These are phyloP conservation scores for Pisolithus tinctorius DNA, from an alignment of 768 basidiomycete species.

Conservation along the genomic window DNA sequence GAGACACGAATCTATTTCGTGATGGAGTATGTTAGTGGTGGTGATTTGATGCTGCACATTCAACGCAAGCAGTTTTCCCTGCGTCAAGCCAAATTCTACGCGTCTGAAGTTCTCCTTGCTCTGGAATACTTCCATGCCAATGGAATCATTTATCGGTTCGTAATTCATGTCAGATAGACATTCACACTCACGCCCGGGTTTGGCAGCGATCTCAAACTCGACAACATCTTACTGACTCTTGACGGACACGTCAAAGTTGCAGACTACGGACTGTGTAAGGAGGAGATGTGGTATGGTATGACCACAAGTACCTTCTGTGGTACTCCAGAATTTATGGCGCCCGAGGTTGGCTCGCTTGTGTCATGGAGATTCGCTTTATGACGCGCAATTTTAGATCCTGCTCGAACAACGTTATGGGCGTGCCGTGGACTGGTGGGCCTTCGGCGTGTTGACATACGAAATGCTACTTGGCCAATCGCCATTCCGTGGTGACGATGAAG, in stretches of 20 bases:
- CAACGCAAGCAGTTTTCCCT: slow-evolving; percentile 98
- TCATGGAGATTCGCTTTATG: slow-evolving; percentile 1
- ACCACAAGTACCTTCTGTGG: slow-evolving; percentile 99
- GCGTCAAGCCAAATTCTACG: slow-evolving; percentile 98
- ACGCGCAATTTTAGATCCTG: slow-evolving; percentile 61
- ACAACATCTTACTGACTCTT: slow-evolving; percentile 93
- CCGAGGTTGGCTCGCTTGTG: slow-evolving; percentile 60
- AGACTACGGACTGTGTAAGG: slow-evolving; percentile 98
- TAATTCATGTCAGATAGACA: slow-evolving; percentile 1
- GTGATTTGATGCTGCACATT: slow-evolving; percentile 98
- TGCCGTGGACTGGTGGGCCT: slow-evolving; percentile 99
- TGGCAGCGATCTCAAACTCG: slow-evolving; percentile 87
- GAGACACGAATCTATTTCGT: slow-evolving; percentile 99
- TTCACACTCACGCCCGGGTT: background rate
- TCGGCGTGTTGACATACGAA: slow-evolving; percentile 97
- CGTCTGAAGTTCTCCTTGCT: slow-evolving; percentile 91
- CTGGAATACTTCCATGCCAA: slow-evolving; percentile 97
- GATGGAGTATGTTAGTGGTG: slow-evolving; percentile 99
- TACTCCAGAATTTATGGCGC: slow-evolving; percentile 99
- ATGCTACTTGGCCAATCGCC: slow-evolving; percentile 99
- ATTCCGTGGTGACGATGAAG: slow-evolving; percentile 98
- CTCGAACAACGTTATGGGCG: slow-evolving; percentile 99
- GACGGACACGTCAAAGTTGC: slow-evolving; percentile 99
- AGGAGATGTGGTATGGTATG: slow-evolving; percentile 95
- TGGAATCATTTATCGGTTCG: slow-evolving; percentile 97